Percentiles rank a stretch among this genome's conserved stretches.
Evolutionary conservation across 176 grass and related monocot species (phyloP).

Genomic region (Musa beccarii): DNA sequence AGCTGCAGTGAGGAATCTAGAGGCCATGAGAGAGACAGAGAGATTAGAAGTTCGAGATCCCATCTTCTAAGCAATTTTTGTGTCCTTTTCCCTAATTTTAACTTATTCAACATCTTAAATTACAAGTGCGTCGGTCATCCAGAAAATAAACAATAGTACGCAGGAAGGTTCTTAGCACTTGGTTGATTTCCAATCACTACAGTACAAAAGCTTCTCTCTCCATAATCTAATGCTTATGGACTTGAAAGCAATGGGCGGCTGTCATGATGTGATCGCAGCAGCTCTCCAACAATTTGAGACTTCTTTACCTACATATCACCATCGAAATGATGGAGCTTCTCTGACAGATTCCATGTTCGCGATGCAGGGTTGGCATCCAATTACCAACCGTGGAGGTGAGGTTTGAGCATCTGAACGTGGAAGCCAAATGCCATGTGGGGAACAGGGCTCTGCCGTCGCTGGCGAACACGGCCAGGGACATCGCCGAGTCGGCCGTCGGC

Average conservation of each 20-base stretch:
- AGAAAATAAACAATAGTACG: background rate
- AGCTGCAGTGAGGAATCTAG: too few relatives aligned
- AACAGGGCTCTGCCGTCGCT: slow-evolving; percentile 76
- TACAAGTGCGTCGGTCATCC: too few relatives aligned
- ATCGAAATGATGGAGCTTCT: too few relatives aligned
- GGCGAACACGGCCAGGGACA: slow-evolving; percentile 52
- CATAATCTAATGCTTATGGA: background rate
- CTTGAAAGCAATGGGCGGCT: background rate
- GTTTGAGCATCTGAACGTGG: slow-evolving; percentile 55
- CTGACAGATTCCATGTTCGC: too few relatives aligned
- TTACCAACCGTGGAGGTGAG: slow-evolving; percentile 90
- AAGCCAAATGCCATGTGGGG: slow-evolving; percentile 67
- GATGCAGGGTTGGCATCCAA: slow-evolving; percentile 72
- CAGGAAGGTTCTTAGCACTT: background rate
- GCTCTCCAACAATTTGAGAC: background rate
- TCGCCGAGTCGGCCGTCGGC: slow-evolving; percentile 37
- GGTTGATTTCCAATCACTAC: background rate
- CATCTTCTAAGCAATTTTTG: too few relatives aligned
- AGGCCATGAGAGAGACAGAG: too few relatives aligned
- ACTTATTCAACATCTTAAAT: too few relatives aligned
- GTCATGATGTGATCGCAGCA: background rate
- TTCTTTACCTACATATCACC: background rate
- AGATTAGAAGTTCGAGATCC: too few relatives aligned
- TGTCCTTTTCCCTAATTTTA: too few relatives aligned
- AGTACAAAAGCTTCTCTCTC: background rate